Conservation (phyloP, 2,329 filamentous ascomycete genomes). For the Botrytis tulipae region DNA sequence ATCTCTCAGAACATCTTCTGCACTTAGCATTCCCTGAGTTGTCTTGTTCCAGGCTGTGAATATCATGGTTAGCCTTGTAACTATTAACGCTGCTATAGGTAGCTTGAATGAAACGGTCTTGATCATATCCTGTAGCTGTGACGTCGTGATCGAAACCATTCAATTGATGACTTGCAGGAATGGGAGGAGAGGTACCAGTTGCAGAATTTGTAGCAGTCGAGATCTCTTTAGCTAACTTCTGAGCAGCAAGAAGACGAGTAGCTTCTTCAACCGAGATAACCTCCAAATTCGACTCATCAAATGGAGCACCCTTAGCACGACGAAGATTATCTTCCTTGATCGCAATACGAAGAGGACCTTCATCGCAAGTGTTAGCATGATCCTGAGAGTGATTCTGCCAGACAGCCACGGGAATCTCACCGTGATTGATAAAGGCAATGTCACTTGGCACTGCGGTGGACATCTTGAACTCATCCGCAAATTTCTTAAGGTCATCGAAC, state of each 20-base stretch:
- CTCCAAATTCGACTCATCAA: neutral
- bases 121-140: neutral
- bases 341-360: neutral
- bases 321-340: neutral
- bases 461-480: neutral
- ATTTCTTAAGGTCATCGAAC: neutral
- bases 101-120: neutral
- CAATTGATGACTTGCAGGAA: neutral
- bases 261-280: neutral
- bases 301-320: neutral
- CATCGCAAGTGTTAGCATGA: neutral
- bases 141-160: neutral
- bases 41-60: neutral
- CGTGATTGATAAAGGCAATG: constrained; percentile 1
- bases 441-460: neutral
- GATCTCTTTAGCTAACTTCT: neutral
- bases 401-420: neutral
- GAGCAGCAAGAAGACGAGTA: neutral
- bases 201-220: neutral
- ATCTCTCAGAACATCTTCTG: neutral
- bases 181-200: neutral
- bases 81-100: neutral
- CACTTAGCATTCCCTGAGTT: neutral
- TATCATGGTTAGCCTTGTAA: neutral
- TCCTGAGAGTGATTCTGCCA: neutral